These are phyloP conservation scores for Fusarium nygamai DNA, from an alignment of 2,329 filamentous ascomycete genomes.

Conservation along the genomic window DNA sequence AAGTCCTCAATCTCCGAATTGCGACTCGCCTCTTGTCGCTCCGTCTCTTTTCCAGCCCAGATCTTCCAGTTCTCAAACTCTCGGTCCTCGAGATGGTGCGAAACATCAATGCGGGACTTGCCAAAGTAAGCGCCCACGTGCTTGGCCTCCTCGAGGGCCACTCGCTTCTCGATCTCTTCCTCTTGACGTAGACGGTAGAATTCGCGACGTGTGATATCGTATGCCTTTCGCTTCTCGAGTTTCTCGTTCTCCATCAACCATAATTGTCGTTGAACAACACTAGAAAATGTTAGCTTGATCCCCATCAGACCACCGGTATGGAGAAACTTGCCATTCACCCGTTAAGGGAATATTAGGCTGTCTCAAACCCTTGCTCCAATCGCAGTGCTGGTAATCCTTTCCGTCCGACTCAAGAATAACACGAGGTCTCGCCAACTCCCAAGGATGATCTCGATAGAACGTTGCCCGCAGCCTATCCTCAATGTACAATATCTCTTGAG, in stretches of 20 bases:
- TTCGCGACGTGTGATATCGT: slow-evolving; percentile 87
- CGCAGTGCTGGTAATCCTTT: slow-evolving; percentile 76
- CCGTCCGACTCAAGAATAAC: slow-evolving; percentile 88
- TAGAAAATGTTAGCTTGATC: slow-evolving; percentile 51
- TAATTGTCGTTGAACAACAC: slow-evolving; percentile 91
- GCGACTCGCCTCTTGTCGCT: slow-evolving; percentile 52
- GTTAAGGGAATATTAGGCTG: slow-evolving; percentile 81
- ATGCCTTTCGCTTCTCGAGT: slow-evolving; percentile 74
- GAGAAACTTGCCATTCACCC: slow-evolving; percentile 62
- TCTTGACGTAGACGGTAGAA: slow-evolving; percentile 87
- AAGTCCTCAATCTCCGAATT: slow-evolving; percentile 57
- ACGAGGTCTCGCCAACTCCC: slow-evolving; percentile 91
- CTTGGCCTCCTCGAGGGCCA: slow-evolving; percentile 88
- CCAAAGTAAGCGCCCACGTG: slow-evolving; percentile 91
- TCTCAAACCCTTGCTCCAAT: slow-evolving; percentile 80
- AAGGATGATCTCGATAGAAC: slow-evolving; percentile 95
- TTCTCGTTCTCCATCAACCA: slow-evolving; percentile 78
- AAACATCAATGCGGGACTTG: slow-evolving; percentile 76
- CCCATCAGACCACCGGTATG: not conserved
- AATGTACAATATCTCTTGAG: slow-evolving; percentile 79
- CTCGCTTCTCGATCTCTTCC: slow-evolving; percentile 82
- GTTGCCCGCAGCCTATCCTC: slow-evolving; percentile 83
- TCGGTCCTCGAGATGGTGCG: slow-evolving; percentile 83
- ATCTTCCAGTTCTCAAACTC: slow-evolving; percentile 85
- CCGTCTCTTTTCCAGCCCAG: slow-evolving; percentile 71